A percentile compares a stretch with the other conserved stretches of the same genome.
phyloP scores from a whole-genome alignment of 768 basidiomycete genomes.

The Boletus reticuloceps region DNA sequence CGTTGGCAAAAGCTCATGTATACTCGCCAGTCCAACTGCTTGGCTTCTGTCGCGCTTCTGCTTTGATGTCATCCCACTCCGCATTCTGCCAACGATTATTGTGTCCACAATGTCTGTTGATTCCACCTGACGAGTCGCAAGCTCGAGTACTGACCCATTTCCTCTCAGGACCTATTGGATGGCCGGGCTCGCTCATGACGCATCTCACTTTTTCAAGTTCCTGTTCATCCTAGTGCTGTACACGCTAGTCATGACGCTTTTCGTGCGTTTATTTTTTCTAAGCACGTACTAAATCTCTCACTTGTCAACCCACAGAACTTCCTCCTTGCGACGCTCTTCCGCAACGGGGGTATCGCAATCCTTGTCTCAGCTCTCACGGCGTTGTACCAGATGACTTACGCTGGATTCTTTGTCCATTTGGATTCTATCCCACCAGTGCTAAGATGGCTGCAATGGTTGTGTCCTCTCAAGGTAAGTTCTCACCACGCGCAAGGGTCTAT shows the following conservation, averaged over 20 bases:
- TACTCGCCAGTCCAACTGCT: conserved; percentile 63
- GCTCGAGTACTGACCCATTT: conserved; percentile 4
- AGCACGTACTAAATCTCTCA: not conserved
- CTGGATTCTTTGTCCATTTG: conserved; percentile 92
- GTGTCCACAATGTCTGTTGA: conserved; percentile 73
- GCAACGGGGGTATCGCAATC: conserved; percentile 88
- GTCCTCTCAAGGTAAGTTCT: conserved; percentile 61
- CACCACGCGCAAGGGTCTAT: not conserved
- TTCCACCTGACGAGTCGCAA: not conserved
- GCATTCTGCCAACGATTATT: conserved; percentile 85
- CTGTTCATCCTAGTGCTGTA: conserved; percentile 85
- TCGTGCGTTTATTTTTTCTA: conserved; percentile 45
- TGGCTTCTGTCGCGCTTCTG: conserved; percentile 89
- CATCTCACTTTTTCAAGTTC: conserved; percentile 92
- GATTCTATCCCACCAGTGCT: conserved; percentile 83
- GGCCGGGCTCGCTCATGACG: conserved; percentile 80
- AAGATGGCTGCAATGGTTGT: conserved; percentile 91
- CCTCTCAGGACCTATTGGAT: conserved; percentile 81
- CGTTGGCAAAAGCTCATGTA: not conserved
- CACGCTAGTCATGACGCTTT: conserved; percentile 82
- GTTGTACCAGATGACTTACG: conserved; percentile 83
- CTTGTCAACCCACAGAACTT: conserved; percentile 63
- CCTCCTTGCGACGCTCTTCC: conserved; percentile 79
- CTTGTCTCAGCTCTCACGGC: conserved; percentile 76
- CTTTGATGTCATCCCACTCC: conserved; percentile 87